A percentile compares a stretch with the other conserved stretches of the same genome.
These are phyloP conservation scores for Tolypocladium paradoxum DNA, from an alignment of 2,329 filamentous ascomycete genomes.

Conservation along the genomic window DNA sequence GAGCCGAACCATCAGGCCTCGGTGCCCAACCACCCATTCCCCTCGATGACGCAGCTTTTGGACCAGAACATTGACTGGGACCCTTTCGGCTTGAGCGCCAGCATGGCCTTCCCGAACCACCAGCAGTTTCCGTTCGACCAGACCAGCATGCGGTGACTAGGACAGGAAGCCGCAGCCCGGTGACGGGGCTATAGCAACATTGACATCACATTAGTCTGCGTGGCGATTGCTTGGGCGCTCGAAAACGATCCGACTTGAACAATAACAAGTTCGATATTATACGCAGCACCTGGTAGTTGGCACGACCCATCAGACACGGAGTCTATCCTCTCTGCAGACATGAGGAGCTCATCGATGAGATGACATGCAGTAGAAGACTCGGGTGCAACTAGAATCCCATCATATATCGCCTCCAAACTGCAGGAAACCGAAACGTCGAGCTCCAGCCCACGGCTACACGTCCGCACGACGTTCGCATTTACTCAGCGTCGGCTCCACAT, in stretches of 20 bases:
- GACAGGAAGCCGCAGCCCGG: background rate
- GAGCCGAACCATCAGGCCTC: constrained; percentile 22
- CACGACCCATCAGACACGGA: background rate
- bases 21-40: constrained; percentile 37
- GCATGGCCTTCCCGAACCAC: constrained; percentile 86
- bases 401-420: too few species aligned
- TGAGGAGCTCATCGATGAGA: background rate
- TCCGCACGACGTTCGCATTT: background rate
- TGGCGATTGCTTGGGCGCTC: background rate
- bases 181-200: background rate
- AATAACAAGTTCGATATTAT: background rate
- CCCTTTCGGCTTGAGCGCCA: constrained; percentile 84
- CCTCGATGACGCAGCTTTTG: constrained; percentile 49
- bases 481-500: background rate
- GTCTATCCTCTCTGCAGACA: background rate
- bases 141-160: constrained; percentile 36
- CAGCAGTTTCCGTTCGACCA: constrained; percentile 69
- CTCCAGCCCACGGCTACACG: too few species aligned
- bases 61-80: constrained; percentile 87
- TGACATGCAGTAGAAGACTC: background rate
- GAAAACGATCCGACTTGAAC: background rate
- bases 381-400: background rate
- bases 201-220: background rate
- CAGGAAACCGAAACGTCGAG: background rate
- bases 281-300: background rate